A percentile compares a stretch with the other conserved stretches of the same genome.
Conservation (phyloP, 2,329 filamentous ascomycete genomes). For the Madurella mycetomatis region DNA sequence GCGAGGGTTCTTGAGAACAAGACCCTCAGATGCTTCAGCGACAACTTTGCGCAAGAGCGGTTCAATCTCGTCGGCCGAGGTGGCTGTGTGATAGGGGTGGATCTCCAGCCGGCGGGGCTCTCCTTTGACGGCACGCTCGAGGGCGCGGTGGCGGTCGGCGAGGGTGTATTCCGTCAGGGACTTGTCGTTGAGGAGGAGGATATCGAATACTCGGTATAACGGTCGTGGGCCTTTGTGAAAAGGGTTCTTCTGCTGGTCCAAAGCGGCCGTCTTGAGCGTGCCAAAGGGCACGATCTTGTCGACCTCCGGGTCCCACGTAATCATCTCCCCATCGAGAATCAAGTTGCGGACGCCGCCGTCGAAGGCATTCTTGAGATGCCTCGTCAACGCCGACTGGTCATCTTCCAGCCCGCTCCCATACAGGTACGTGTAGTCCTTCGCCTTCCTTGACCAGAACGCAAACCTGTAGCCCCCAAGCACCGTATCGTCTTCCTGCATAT, state of each 20-base stretch:
- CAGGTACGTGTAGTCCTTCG: slow-evolving; percentile 92
- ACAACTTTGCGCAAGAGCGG: slow-evolving; percentile 75
- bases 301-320: slow-evolving; percentile 87
- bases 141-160: slow-evolving; percentile 70
- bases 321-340: slow-evolving; percentile 97
- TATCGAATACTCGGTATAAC: slow-evolving; percentile 83
- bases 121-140: slow-evolving; percentile 65
- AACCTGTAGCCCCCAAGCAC: slow-evolving; percentile 69
- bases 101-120: slow-evolving; percentile 78
- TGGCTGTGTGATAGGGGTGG: slow-evolving; percentile 66
- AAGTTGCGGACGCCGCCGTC: slow-evolving; percentile 72
- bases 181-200: slow-evolving; percentile 79
- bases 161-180: slow-evolving; percentile 78
- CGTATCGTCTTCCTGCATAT: slow-evolving; percentile 70
- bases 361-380: slow-evolving; percentile 75
- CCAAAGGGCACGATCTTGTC: slow-evolving; percentile 87
- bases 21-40: slow-evolving; percentile 79
- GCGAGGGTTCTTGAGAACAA: slow-evolving; percentile 89
- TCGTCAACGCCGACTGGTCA: slow-evolving; percentile 70
- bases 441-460: slow-evolving; percentile 90
- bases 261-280: slow-evolving; percentile 84
- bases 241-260: slow-evolving; percentile 72
- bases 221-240: slow-evolving; percentile 65
- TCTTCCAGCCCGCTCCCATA: slow-evolving; percentile 78
- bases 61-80: slow-evolving; percentile 68